Evolutionary conservation across 202 grass and related monocot genomes (phyloP).

Genomic region (Digitaria exilis): DNA sequence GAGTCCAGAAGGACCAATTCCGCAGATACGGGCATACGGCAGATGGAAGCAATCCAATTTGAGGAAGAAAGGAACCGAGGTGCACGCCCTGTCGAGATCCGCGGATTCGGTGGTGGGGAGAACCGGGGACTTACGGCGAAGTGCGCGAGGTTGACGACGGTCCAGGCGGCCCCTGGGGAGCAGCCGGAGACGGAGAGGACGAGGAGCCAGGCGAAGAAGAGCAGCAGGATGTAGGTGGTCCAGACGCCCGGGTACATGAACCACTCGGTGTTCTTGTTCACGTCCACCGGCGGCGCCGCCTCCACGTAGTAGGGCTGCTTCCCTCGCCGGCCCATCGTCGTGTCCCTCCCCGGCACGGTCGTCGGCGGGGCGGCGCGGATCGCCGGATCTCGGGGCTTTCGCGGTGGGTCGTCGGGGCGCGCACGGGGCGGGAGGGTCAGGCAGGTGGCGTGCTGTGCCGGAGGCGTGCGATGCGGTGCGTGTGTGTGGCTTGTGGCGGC

Average conservation of each 20-base stretch:
- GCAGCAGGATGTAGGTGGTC: constrained; percentile 85
- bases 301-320: constrained; percentile 67
- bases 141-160: constrained; percentile 79
- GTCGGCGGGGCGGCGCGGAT: neutral
- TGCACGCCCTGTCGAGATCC: neutral
- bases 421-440: neutral
- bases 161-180: constrained; percentile 80
- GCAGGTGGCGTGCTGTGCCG: neutral
- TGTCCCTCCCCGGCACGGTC: neutral
- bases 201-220: constrained; percentile 94
- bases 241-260: constrained; percentile 86
- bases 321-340: constrained; percentile 29
- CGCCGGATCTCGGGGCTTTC: neutral
- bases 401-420: neutral
- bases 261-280: constrained; percentile 94
- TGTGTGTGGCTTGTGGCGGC: neutral
- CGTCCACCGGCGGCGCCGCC: constrained; percentile 64
- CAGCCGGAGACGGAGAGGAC: constrained; percentile 84
- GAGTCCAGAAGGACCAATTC: neutral
- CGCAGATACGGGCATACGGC: neutral
- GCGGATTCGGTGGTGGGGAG: neutral
- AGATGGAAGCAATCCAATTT: neutral
- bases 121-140: constrained; percentile 49
- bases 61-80: neutral
- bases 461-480: neutral